These are phyloP conservation scores for Globisporangium cylindrosporum DNA, from an alignment of 352 stramenopile species.

Conservation along the genomic window DNA sequence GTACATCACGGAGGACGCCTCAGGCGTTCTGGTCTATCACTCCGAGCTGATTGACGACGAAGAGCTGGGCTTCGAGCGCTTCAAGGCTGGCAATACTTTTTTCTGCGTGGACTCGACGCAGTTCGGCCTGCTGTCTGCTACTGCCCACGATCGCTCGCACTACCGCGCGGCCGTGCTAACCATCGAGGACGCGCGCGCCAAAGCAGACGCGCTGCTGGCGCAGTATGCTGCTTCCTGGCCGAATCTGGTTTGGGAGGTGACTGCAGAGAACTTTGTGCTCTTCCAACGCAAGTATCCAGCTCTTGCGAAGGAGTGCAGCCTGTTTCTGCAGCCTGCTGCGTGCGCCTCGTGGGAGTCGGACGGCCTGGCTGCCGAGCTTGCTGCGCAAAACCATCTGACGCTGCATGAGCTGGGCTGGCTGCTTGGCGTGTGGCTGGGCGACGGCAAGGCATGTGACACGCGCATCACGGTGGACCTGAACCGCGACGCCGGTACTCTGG, in stretches of 20 bases:
- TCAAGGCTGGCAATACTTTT: slow-evolving; percentile 8
- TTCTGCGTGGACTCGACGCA: slow-evolving; percentile 7
- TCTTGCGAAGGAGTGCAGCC: slow-evolving; percentile 11
- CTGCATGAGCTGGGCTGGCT: slow-evolving; percentile 11
- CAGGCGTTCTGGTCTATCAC: slow-evolving; percentile 10
- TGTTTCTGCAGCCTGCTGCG: slow-evolving; percentile 10
- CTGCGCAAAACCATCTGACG: slow-evolving; percentile 9
- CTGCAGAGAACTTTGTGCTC: slow-evolving; percentile 11
- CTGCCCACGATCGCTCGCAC: slow-evolving; percentile 7
- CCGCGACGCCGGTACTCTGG: slow-evolving; percentile 9
- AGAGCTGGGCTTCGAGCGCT: slow-evolving; percentile 11
- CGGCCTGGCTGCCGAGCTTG: slow-evolving; percentile 6
- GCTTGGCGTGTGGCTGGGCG: slow-evolving; percentile 9
- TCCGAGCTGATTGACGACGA: slow-evolving; percentile 7
- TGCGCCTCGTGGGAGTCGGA: slow-evolving; percentile 6
- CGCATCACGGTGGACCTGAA: slow-evolving; percentile 12
- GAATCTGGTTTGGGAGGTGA: slow-evolving; percentile 9
- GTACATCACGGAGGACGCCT: slow-evolving; percentile 7
- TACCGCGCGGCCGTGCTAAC: neutral
- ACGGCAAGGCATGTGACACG: slow-evolving; percentile 7
- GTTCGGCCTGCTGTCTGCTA: neutral
- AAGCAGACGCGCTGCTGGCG: slow-evolving; percentile 8
- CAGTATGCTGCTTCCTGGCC: slow-evolving; percentile 6
- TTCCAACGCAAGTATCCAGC: slow-evolving; percentile 10
- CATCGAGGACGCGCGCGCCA: slow-evolving; percentile 8